phyloP scores from a whole-genome alignment of 768 basidiomycete genomes.

The Suillus decipiens region DNA sequence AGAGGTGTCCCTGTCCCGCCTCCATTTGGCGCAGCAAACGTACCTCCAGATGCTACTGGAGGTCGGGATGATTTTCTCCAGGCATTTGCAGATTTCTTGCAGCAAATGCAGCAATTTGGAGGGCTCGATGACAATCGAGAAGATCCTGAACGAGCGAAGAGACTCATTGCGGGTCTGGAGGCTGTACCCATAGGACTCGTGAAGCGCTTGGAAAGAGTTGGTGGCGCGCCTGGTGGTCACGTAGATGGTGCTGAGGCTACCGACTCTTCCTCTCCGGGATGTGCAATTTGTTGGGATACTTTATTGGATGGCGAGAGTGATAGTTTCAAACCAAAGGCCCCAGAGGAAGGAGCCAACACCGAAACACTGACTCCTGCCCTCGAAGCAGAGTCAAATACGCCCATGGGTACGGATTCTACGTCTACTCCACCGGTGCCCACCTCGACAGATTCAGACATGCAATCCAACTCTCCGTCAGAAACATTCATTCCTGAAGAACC shows the following conservation, averaged over 20 bases:
- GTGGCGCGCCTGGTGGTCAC: conserved; percentile 38
- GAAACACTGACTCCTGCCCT: background rate
- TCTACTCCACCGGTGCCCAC: conserved; percentile 7
- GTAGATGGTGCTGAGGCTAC: conserved; percentile 31
- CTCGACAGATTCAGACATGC: conserved; percentile 16
- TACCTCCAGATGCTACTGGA: conserved; percentile 5
- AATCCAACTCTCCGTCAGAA: conserved; percentile 11
- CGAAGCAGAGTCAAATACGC: conserved; percentile 12
- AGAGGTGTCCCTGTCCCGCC: conserved; percentile 15
- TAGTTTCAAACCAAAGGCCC: conserved; percentile 22
- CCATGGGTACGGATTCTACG: conserved; percentile 25
- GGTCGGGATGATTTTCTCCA: conserved; percentile 25
- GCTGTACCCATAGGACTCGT: conserved; percentile 68
- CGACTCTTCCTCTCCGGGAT: conserved; percentile 44
- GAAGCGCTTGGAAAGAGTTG: conserved; percentile 57
- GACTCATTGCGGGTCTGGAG: conserved; percentile 63
- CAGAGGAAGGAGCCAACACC: conserved; percentile 9
- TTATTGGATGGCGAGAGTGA: conserved; percentile 51
- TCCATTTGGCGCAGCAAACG: conserved; percentile 4
- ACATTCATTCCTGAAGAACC: conserved; percentile 25
- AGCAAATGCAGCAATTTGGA: conserved; percentile 24
- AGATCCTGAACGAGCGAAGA: conserved; percentile 67
- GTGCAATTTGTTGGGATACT: conserved; percentile 79
- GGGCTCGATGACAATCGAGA: conserved; percentile 45
- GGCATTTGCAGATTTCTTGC: conserved; percentile 30